These are phyloP conservation scores for Neoscytalidium dimidiatum DNA, from an alignment of 2,329 filamentous ascomycete species.

Conservation along the genomic window DNA sequence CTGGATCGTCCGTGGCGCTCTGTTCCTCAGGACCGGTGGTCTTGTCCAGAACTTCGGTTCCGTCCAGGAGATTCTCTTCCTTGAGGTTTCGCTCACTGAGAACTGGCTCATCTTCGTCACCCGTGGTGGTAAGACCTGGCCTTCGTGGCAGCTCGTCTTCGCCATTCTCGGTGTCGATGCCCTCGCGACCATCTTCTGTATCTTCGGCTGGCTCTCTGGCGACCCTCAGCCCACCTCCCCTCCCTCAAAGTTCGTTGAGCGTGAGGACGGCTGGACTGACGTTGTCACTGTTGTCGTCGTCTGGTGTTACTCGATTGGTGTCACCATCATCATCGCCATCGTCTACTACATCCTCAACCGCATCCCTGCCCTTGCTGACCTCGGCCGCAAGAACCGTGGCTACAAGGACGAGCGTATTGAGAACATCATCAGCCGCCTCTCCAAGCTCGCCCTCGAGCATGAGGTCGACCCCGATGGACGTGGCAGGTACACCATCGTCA, in stretches of 20 bases:
- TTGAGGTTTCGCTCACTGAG: constrained; percentile 55
- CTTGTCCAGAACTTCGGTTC: constrained; percentile 74
- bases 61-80: constrained; percentile 68
- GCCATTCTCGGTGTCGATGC: constrained; percentile 73
- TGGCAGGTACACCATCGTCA: constrained; percentile 46
- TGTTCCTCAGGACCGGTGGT: constrained; percentile 70
- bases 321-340: constrained; percentile 66
- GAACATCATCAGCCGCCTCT: constrained; percentile 66
- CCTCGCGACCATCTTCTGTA: constrained; percentile 70
- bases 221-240: constrained; percentile 47
- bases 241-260: constrained; percentile 40
- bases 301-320: constrained; percentile 67
- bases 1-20: constrained; percentile 71
- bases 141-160: constrained; percentile 71
- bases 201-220: constrained; percentile 73
- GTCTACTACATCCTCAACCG: constrained; percentile 65
- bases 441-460: constrained; percentile 64
- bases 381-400: constrained; percentile 64
- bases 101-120: constrained; percentile 59
- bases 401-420: constrained; percentile 65
- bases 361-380: constrained; percentile 60
- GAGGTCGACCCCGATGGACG: constrained; percentile 53
- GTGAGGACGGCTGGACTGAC: constrained; percentile 57
- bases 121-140: constrained; percentile 67
- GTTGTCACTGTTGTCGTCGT: constrained; percentile 67